Evolutionary conservation across 257 asterid genomes (phyloP).

Genomic region (Ilex aquifolium): DNA sequence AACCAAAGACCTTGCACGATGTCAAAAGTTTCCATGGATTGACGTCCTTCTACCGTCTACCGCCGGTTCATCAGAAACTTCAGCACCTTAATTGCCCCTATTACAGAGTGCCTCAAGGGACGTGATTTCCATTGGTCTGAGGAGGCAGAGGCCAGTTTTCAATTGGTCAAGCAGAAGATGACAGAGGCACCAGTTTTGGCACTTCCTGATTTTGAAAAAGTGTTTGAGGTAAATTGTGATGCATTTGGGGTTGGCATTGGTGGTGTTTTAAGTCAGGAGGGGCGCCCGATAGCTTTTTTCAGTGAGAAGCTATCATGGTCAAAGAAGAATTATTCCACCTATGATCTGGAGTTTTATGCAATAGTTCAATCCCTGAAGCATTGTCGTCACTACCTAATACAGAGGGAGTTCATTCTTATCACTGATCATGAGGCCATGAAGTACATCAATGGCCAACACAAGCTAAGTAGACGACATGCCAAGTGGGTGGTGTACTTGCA

Average conservation of each 20-base stretch:
- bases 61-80: background rate
- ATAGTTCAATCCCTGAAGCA: no score
- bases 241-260: background rate
- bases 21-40: background rate
- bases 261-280: no score
- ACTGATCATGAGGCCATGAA: no score
- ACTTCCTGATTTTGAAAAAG: background rate
- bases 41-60: background rate
- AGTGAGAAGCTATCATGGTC: no score
- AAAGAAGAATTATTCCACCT: no score
- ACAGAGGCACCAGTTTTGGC: background rate
- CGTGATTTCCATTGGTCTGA: background rate
- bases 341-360: no score
- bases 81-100: background rate
- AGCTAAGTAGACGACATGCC: no score
- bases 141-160: background rate
- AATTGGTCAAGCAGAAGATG: background rate
- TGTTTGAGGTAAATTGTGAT: background rate
- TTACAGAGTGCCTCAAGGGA: background rate
- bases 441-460: no score
- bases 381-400: no score
- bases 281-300: no score
- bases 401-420: no score
- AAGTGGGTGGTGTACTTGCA: no score
- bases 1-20: conserved; percentile 1